phyloP scores from a whole-genome alignment of 345 rosid species.

The Trapa bicornis region DNA sequence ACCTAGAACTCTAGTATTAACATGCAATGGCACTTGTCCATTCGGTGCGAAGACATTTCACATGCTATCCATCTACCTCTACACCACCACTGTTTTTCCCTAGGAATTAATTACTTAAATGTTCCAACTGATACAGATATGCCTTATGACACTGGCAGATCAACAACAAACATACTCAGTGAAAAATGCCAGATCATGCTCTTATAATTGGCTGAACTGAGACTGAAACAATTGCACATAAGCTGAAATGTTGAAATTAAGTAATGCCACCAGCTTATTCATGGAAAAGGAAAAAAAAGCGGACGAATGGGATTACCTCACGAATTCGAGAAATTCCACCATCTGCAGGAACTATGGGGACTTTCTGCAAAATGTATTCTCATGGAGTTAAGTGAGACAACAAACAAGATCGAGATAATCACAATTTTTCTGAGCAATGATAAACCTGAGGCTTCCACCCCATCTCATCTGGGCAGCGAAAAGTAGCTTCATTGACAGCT shows the following conservation, averaged over 20 bases:
- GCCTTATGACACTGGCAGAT: neutral
- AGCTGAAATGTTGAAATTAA: neutral
- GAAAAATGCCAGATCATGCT: no score
- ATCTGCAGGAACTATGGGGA: constrained; percentile 64
- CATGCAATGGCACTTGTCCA: neutral
- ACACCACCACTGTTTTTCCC: neutral
- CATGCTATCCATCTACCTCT: neutral
- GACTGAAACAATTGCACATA: neutral
- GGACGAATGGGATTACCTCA: constrained; percentile 35
- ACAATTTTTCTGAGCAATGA: constrained; percentile 6
- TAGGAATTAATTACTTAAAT: neutral
- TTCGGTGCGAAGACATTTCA: neutral
- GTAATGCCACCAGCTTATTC: neutral
- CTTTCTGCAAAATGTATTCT: constrained; percentile 45
- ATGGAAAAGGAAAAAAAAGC: neutral
- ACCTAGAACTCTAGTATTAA: neutral
- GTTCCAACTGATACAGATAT: neutral
- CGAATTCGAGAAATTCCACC: constrained; percentile 61
- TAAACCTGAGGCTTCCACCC: constrained; percentile 98
- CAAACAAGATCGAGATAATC: neutral
- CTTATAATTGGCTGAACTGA: neutral
- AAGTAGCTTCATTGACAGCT: constrained; percentile 96
- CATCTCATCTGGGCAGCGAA: constrained; percentile 93
- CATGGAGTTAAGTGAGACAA: constrained; percentile 5
- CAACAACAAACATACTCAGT: no score